Evolutionary conservation across 225 moss, liverwort and hornwort species (phyloP).

Genomic region (Marchantia paleacea): DNA sequence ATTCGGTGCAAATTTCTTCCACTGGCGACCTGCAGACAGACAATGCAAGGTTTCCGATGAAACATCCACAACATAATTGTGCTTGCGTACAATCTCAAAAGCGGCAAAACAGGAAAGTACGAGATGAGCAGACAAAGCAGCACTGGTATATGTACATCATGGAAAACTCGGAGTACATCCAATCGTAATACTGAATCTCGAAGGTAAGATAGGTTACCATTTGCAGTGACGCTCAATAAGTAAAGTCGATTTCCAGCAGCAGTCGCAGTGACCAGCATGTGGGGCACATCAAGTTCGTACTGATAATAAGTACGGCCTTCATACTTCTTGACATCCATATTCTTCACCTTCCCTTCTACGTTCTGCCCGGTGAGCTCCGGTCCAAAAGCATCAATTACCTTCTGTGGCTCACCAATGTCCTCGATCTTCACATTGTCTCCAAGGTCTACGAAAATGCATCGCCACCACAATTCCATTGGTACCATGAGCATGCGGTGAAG

Average conservation of each 20-base stretch:
- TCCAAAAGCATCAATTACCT: conserved; percentile 89
- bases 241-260: conserved; percentile 95
- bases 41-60: neutral
- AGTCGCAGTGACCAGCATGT: conserved; percentile 77
- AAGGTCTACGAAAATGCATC: conserved; percentile 37
- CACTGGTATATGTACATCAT: too few relatives aligned
- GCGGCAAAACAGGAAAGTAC: too few relatives aligned
- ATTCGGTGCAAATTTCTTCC: conserved; percentile 80
- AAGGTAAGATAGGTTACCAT: conserved; percentile 43
- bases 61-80: neutral
- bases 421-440: conserved; percentile 94
- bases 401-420: conserved; percentile 81
- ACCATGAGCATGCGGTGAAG: neutral
- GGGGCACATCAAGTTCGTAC: conserved; percentile 83
- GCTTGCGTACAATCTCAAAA: neutral
- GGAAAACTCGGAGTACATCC: too few relatives aligned
- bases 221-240: conserved; percentile 74
- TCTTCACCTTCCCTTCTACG: conserved; percentile 92
- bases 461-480: neutral
- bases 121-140: neutral
- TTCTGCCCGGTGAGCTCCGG: conserved; percentile 88
- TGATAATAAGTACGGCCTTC: conserved; percentile 80
- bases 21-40: conserved; percentile 76
- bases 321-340: conserved; percentile 64
- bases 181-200: too few relatives aligned